These are phyloP conservation scores for Saccharomyces mikatae DNA, from an alignment of 805 yeast species.

Conservation along the genomic window DNA sequence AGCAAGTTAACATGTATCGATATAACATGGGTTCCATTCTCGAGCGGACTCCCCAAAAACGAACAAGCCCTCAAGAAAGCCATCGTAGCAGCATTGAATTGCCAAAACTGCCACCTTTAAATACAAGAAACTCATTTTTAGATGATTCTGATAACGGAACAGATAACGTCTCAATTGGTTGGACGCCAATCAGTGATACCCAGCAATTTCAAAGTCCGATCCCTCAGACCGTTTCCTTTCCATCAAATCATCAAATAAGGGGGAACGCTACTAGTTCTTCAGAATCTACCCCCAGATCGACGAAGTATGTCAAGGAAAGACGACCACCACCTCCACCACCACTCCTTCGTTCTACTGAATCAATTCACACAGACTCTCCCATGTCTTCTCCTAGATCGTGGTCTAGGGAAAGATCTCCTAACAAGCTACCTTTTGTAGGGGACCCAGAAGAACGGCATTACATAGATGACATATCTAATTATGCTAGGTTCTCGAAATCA, in stretches of 20 bases:
- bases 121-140: constrained; percentile 16
- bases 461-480: neutral
- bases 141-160: constrained; percentile 5
- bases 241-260: neutral
- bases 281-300: neutral
- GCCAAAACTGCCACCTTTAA: constrained; percentile 27
- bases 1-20: neutral
- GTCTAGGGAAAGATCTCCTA: neutral
- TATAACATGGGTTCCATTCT: neutral
- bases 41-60: neutral
- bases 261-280: neutral
- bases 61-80: neutral
- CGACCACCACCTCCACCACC: constrained; percentile 27
- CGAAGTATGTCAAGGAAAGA: constrained; percentile 2
- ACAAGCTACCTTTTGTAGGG: constrained; percentile 15
- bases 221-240: neutral
- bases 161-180: constrained; percentile 16
- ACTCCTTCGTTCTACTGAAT: constrained; percentile 1
- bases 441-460: constrained; percentile 4
- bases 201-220: neutral
- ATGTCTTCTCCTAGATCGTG: neutral
- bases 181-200: constrained; percentile 15
- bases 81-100: constrained; percentile 5
- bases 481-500: neutral
- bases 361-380: neutral